phyloP scores from a whole-genome alignment of 1,139 yeast genomes.

The Suhomyces atakaporum region DNA sequence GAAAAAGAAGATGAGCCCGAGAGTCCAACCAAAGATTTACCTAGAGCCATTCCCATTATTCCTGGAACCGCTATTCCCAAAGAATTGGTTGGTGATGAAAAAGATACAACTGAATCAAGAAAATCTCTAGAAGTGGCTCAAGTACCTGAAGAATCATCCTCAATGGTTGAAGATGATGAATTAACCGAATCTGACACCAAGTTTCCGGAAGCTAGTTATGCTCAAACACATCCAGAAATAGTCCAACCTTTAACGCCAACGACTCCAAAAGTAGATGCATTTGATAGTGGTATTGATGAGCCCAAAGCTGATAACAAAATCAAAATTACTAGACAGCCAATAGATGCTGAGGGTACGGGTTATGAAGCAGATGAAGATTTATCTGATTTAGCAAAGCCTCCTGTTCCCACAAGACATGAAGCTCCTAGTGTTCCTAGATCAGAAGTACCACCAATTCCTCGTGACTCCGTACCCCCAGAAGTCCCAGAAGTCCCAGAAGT shows the following conservation, averaged over 20 bases:
- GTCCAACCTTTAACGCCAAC: conserved; percentile 16
- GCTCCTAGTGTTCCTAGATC: background rate
- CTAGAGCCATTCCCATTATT: conserved; percentile 51
- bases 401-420: conserved; percentile 1
- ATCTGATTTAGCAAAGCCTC: conserved; percentile 32
- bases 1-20: background rate
- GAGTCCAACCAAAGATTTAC: conserved; percentile 1
- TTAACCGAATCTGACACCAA: conserved; percentile 24
- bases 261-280: conserved; percentile 13
- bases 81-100: conserved; percentile 1
- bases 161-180: conserved; percentile 36
- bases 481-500: conserved; percentile 5
- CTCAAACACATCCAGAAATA: conserved; percentile 17
- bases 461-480: no score
- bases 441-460: background rate
- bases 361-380: conserved; percentile 50
- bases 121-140: conserved; percentile 2
- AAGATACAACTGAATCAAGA: conserved; percentile 1
- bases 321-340: conserved; percentile 12
- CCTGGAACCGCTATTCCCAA: conserved; percentile 36
- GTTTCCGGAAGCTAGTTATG: conserved; percentile 19
- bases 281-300: conserved; percentile 24
- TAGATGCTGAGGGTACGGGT: conserved; percentile 40
- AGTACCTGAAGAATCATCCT: conserved; percentile 23
- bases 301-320: conserved; percentile 16